Conservation (phyloP, 1,284 basidiomycete genomes). For the Pseudozyma tsukubaensis region DNA sequence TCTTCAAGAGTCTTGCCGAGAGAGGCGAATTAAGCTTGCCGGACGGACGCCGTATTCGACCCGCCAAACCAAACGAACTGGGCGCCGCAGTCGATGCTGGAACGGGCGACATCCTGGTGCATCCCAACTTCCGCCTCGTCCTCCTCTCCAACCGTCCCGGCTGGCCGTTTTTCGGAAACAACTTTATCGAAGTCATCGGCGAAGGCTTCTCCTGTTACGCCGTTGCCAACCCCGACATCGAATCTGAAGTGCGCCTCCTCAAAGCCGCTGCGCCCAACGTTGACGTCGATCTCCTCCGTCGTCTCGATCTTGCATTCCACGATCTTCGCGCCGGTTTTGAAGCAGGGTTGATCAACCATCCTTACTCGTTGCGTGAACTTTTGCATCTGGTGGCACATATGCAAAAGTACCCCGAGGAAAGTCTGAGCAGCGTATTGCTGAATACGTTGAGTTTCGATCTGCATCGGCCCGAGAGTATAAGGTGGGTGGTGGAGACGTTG, state of each 20-base stretch:
- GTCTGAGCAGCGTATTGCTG: constrained; percentile 67
- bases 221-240: constrained; percentile 68
- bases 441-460: constrained; percentile 69
- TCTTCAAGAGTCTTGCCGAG: constrained; percentile 68
- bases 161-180: constrained; percentile 67
- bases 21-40: constrained; percentile 68
- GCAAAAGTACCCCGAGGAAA: constrained; percentile 66
- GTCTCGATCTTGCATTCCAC: constrained; percentile 67
- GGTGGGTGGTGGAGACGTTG: constrained; percentile 63
- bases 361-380: constrained; percentile 69
- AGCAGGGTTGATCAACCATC: constrained; percentile 65
- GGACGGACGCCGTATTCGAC: constrained; percentile 66
- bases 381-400: constrained; percentile 69
- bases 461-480: constrained; percentile 67
- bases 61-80: constrained; percentile 17
- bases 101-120: constrained; percentile 58
- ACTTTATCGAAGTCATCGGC: constrained; percentile 68
- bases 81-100: constrained; percentile 10
- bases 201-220: constrained; percentile 68
- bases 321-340: constrained; percentile 69
- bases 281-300: constrained; percentile 54
- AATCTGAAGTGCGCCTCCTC: constrained; percentile 67
- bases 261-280: constrained; percentile 65
- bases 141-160: constrained; percentile 69
- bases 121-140: constrained; percentile 68